Percentiles rank a stretch among this genome's conserved stretches.
phyloP scores from a whole-genome alignment of 2,329 filamentous ascomycete genomes.

The Beauveria sp. region DNA sequence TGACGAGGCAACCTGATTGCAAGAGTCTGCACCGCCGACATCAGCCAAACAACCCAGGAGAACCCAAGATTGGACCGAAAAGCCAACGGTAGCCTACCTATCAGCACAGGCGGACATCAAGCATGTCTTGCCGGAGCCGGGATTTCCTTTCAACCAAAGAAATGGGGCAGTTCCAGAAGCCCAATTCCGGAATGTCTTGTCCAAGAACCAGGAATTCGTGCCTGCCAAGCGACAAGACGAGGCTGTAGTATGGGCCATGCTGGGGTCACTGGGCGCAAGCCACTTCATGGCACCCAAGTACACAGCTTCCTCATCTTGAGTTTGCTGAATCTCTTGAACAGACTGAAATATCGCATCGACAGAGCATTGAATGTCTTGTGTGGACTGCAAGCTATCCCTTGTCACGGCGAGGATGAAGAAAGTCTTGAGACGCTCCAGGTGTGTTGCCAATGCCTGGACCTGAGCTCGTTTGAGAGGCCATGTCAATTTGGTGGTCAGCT shows the following conservation, averaged over 20 bases:
- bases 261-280: not conserved
- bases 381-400: not conserved
- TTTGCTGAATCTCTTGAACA: not conserved
- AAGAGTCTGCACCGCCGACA: not conserved
- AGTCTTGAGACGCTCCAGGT: slow-evolving; percentile 4
- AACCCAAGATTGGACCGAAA: not conserved
- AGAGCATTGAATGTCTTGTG: not conserved
- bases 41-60: not conserved
- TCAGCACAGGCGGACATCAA: slow-evolving; percentile 3
- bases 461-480: slow-evolving; percentile 9
- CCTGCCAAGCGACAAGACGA: not conserved
- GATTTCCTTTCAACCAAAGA: slow-evolving; percentile 7
- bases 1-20: not conserved
- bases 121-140: slow-evolving; percentile 10
- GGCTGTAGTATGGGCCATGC: not conserved
- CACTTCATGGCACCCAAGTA: not conserved
- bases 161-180: not conserved
- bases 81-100: not conserved
- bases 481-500: not conserved
- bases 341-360: not conserved
- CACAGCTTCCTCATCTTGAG: not conserved
- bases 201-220: slow-evolving; percentile 9
- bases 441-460: not conserved
- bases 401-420: slow-evolving; percentile 8
- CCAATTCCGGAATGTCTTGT: not conserved